Percentiles rank a stretch among this genome's conserved stretches.
Evolutionary conservation across 306 rosid genomes (phyloP).

Genomic region (Quercus variabilis): DNA sequence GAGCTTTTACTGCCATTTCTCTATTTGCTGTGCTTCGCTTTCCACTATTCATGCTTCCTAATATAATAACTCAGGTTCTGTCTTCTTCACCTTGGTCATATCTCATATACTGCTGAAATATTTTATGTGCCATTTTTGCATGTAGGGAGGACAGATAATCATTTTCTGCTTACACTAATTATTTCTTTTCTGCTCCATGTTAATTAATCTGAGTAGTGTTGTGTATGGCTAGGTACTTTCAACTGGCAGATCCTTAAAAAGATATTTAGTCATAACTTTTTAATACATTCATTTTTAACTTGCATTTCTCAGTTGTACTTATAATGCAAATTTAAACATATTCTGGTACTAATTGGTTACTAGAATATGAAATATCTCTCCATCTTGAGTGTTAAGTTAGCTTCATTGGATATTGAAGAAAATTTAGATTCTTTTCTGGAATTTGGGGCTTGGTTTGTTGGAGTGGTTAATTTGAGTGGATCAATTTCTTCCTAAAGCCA

Average conservation of each 20-base stretch:
- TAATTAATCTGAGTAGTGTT: background rate
- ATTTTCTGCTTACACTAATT: background rate
- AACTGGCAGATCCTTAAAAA: background rate
- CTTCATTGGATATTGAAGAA: background rate
- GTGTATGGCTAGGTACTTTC: background rate
- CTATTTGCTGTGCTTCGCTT: slow-evolving; percentile 94
- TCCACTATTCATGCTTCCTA: slow-evolving; percentile 98
- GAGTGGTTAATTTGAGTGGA: background rate
- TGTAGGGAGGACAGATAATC: background rate
- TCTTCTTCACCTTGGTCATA: slow-evolving; percentile 2
- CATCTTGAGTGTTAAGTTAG: background rate
- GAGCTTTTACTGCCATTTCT: slow-evolving; percentile 95
- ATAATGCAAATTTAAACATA: background rate
- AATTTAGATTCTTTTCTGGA: background rate
- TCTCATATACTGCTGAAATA: background rate
- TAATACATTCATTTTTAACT: background rate
- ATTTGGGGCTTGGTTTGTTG: background rate
- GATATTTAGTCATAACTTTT: background rate
- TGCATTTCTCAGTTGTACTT: background rate
- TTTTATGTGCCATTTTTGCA: background rate
- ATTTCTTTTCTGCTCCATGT: background rate
- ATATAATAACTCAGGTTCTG: slow-evolving; percentile 87
- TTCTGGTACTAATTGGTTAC: background rate
- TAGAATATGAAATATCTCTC: background rate
- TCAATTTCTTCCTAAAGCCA: background rate